Conservation (phyloP, 116 monocot species). For the Zostera marina region DNA sequence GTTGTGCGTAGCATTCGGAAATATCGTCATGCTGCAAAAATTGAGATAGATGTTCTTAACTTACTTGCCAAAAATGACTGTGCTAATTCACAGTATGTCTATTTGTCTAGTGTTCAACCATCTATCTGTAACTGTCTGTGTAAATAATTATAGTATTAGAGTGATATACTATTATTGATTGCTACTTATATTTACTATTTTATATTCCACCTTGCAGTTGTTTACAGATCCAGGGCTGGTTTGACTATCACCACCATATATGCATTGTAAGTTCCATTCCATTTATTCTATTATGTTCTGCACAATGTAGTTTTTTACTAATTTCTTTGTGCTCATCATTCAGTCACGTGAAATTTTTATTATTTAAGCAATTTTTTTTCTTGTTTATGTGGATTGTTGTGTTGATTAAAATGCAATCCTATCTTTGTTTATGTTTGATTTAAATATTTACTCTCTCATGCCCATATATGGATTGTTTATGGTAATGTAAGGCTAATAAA, state of each 20-base stretch:
- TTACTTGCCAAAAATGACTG: constrained; percentile 52
- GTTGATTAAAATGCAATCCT: not conserved
- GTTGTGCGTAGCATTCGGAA: constrained; percentile 77
- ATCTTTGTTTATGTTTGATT: not conserved
- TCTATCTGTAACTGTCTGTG: not conserved
- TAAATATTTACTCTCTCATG: not conserved
- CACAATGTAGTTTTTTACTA: not conserved
- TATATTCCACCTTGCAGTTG: constrained; percentile 42
- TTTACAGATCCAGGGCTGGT: constrained; percentile 80
- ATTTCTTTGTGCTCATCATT: not conserved
- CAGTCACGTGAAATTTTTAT: not conserved
- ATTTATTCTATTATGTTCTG: not conserved
- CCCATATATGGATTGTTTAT: constrained; percentile 1
- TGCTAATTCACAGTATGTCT: constrained; percentile 52
- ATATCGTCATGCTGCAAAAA: constrained; percentile 81
- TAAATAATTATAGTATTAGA: not conserved
- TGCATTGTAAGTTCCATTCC: constrained; percentile 68
- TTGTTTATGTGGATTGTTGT: not conserved
- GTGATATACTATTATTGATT: not conserved
- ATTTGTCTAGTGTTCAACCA: constrained; percentile 15
- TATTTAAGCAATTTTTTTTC: not conserved
- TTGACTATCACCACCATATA: constrained; percentile 89
- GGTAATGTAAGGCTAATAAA: constrained; percentile 14
- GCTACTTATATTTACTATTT: not conserved
- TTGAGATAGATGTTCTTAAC: constrained; percentile 90